Evolutionary conservation across 352 stramenopile species (phyloP).

Genomic region (Pythium graminicola): DNA sequence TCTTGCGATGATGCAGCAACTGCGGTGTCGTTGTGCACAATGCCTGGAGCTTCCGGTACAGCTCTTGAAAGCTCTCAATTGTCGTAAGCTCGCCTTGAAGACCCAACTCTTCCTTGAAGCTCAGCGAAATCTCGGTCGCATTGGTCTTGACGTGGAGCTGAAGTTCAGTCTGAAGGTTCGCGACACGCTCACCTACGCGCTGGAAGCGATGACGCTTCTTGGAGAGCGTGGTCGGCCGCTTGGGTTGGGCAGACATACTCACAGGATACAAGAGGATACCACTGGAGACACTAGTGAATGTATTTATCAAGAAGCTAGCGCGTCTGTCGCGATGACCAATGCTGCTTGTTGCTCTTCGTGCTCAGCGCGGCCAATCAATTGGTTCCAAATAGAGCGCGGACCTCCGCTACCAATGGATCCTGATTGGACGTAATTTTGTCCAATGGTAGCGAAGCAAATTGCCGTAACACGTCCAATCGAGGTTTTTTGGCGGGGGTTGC

Average conservation of each 20-base stretch:
- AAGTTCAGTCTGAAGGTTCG: slow-evolving; percentile 69
- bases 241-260: slow-evolving; percentile 15
- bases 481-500: slow-evolving; percentile 31
- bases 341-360: slow-evolving; percentile 21
- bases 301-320: slow-evolving; percentile 1
- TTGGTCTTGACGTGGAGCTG: slow-evolving; percentile 80
- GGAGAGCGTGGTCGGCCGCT: slow-evolving; percentile 25
- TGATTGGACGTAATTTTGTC: slow-evolving; percentile 41
- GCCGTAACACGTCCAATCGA: slow-evolving; percentile 34
- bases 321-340: neutral
- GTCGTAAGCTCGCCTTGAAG: slow-evolving; percentile 80
- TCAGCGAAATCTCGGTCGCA: slow-evolving; percentile 49
- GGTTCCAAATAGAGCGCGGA: slow-evolving; percentile 32
- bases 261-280: neutral
- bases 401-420: slow-evolving; percentile 32
- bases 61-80: slow-evolving; percentile 70
- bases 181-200: slow-evolving; percentile 73
- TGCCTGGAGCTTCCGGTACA: slow-evolving; percentile 63
- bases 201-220: slow-evolving; percentile 85
- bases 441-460: slow-evolving; percentile 69
- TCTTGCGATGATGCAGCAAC: slow-evolving; percentile 71
- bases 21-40: slow-evolving; percentile 79
- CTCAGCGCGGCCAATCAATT: slow-evolving; percentile 27
- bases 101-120: slow-evolving; percentile 74
- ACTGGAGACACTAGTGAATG: neutral